Evolutionary conservation across 305 asterid genomes (phyloP).

Genomic region (Fraxinus xanthoxyloides): DNA sequence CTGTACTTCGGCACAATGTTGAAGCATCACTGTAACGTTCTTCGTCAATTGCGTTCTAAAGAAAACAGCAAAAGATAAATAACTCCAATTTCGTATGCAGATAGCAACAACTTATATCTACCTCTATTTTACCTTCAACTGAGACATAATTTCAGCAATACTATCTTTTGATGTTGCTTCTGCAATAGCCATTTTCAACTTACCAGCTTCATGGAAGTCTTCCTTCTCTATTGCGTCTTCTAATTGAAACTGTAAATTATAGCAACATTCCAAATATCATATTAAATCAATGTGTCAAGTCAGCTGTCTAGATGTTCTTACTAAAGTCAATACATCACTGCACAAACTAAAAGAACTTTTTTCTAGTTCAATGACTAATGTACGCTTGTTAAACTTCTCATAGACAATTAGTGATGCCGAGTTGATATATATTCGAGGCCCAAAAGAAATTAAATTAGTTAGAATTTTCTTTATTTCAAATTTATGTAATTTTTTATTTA

Average conservation of each 20-base stretch:
- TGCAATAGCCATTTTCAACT: conserved; percentile 61
- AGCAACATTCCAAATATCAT: conserved; percentile 16
- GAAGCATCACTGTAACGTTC: conserved; percentile 96
- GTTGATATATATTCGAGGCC: neutral
- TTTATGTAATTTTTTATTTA: neutral
- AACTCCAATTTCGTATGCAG: conserved; percentile 14
- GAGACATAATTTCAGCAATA: conserved; percentile 72
- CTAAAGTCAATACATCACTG: conserved; percentile 11
- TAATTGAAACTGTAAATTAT: conserved; percentile 68
- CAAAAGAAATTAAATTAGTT: neutral
- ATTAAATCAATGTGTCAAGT: conserved; percentile 10
- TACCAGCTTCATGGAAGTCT: conserved; percentile 88
- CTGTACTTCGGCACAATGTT: conserved; percentile 69
- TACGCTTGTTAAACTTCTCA: conserved; percentile 1
- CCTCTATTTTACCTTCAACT: conserved; percentile 55
- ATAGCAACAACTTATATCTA: conserved; percentile 13
- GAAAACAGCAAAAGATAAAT: conserved; percentile 15
- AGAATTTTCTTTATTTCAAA: neutral
- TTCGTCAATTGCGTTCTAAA: conserved; percentile 67
- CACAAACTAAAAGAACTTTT: neutral
- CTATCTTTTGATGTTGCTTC: conserved; percentile 80
- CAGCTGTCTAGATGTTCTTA: conserved; percentile 6
- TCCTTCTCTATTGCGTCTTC: conserved; percentile 93
- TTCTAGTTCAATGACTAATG: neutral
- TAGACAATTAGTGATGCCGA: neutral